Conservation (phyloP, 495 filamentous ascomycete species). For the Extremus antarcticus region DNA sequence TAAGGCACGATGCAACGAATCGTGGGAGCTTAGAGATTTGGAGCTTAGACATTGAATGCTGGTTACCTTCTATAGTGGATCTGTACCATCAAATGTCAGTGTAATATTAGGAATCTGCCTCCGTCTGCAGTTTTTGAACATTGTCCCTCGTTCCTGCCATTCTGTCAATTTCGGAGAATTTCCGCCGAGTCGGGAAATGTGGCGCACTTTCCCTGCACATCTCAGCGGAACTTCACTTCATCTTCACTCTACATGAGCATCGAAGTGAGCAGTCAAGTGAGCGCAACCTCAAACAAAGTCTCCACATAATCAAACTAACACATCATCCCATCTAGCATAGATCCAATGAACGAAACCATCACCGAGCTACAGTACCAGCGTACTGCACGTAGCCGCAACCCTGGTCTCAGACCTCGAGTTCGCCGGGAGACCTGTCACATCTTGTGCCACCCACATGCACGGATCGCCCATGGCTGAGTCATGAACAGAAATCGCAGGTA, state of each 20-base stretch:
- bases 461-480: constrained; percentile 32
- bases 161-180: neutral
- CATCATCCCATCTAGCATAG: neutral
- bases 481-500: constrained; percentile 41
- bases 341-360: constrained; percentile 9
- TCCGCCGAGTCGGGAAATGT: neutral
- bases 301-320: neutral
- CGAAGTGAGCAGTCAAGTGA: neutral
- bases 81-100: no score
- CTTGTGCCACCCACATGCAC: neutral
- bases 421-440: neutral
- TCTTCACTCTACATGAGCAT: neutral
- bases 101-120: no score
- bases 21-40: no score
- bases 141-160: no score
- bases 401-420: neutral
- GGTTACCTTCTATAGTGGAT: no score
- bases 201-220: neutral
- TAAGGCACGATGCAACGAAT: no score
- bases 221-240: neutral
- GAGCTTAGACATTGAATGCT: no score
- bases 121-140: no score
- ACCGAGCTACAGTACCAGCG: constrained; percentile 12
- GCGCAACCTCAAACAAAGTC: no score
- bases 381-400: constrained; percentile 10